Base-by-base conservation (phyloP, 257 asterid genomes). In the Solanum gandarillasii region DNA sequence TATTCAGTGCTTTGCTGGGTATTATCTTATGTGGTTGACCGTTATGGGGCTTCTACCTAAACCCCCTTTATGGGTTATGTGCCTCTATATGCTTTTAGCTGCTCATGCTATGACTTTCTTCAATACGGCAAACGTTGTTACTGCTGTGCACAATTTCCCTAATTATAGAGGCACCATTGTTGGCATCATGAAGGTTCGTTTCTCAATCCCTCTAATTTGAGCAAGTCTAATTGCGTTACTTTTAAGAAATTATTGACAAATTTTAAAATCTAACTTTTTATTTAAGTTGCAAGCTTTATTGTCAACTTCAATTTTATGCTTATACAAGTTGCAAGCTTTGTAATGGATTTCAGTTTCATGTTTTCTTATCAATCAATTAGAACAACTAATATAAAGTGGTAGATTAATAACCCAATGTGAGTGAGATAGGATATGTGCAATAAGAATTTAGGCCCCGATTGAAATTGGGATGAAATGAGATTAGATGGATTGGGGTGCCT, bases 91-190 rank as follows among this genome's bases (percentile, higher is more conserved):
- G 98, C 94, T 95, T 88, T 87, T 95, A 55, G 99, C 95, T 39
- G 98, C 99, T 12, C 99, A 97, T 88, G 90, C 99, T 34, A 98
- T 95, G 93, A 95, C 99, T 6, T 97, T 95, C 74, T 97, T 95
- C 94, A 97, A 92, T 75, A 95, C 98, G 85, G 98, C 95, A 0
- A 95, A 97, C 68, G 98, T 97, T 67, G 99, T 97, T 2, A 93
- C 99, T 21, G 95, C 98, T 27, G 98, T 97, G 38, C 92, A 89
- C 90, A 97, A 97, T 89, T 95, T 95, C 29, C 99, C 96, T 4
- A 90, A 86, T 5, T 93, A 94, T 41, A 89, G 95, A 87, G 99
- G 99, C 6, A 95, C 99, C 29, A 74, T 93, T 20, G 96, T 97
- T 84, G 98, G 98, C 14, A 95, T 97, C 31, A 94, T 97, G 98